Conservation (phyloP, 2,329 filamentous ascomycete species). For the Alternaria dauci region DNA sequence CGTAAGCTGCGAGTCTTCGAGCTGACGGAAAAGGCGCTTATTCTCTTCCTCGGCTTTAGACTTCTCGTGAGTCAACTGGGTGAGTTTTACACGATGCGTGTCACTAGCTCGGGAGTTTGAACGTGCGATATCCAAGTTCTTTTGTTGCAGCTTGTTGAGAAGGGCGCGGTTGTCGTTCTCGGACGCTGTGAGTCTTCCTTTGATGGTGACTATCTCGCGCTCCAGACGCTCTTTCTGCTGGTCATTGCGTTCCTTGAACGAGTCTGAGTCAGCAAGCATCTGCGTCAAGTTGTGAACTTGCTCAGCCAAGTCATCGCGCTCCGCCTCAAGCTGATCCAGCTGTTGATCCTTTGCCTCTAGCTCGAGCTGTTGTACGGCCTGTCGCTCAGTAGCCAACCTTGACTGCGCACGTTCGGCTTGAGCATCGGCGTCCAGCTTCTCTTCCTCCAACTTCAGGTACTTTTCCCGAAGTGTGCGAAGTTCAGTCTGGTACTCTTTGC, state of each 20-base stretch:
- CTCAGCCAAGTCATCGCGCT: slow-evolving; percentile 76
- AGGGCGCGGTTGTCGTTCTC: slow-evolving; percentile 95
- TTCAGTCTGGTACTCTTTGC: slow-evolving; percentile 87
- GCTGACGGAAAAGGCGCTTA: slow-evolving; percentile 79
- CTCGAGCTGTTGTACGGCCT: slow-evolving; percentile 78
- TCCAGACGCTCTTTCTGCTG: slow-evolving; percentile 94
- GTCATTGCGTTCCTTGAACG: slow-evolving; percentile 88
- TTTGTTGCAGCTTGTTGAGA: slow-evolving; percentile 97
- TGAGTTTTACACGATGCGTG: slow-evolving; percentile 78
- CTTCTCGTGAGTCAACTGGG: slow-evolving; percentile 83
- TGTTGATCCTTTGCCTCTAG: slow-evolving; percentile 80
- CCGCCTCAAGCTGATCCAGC: slow-evolving; percentile 79
- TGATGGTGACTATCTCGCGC: slow-evolving; percentile 87
- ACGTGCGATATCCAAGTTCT: slow-evolving; percentile 93
- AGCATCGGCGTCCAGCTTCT: slow-evolving; percentile 81
- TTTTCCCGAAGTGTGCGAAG: slow-evolving; percentile 82
- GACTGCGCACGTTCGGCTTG: slow-evolving; percentile 82
- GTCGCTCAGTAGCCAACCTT: slow-evolving; percentile 79
- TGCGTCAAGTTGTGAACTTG: slow-evolving; percentile 88
- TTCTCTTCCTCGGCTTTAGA: slow-evolving; percentile 82
- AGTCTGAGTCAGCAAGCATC: slow-evolving; percentile 86
- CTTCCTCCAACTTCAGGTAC: slow-evolving; percentile 85
- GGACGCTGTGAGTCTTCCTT: slow-evolving; percentile 86
- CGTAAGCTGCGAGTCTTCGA: slow-evolving; percentile 83
- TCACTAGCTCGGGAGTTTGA: slow-evolving; percentile 88